A percentile compares a stretch with the other conserved stretches of the same genome.
Evolutionary conservation across 2,329 filamentous ascomycete species (phyloP).

Genomic region (Hypoxylon rubiginosum): DNA sequence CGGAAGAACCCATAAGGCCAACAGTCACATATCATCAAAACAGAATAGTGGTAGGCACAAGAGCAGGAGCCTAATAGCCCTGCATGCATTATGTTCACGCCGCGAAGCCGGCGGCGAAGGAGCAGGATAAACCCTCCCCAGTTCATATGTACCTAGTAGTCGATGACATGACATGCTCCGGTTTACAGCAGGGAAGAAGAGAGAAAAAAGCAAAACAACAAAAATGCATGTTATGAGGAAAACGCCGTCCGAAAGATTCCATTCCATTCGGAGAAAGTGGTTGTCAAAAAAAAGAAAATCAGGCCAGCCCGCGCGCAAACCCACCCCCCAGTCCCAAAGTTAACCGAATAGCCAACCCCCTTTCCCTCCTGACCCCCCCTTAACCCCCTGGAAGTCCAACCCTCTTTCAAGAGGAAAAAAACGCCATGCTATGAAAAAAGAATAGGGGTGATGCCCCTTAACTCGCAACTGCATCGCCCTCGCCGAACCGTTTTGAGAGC

Average conservation of each 20-base stretch:
- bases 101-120: constrained; percentile 19
- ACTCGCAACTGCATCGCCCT: constrained; percentile 21
- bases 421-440: constrained; percentile 35
- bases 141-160: constrained; percentile 30
- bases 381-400: constrained; percentile 11
- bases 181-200: constrained; percentile 5
- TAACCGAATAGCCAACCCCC: constrained; percentile 20
- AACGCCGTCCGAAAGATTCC: constrained; percentile 33
- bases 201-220: not conserved
- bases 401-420: constrained; percentile 32
- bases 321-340: constrained; percentile 9
- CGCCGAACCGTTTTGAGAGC: constrained; percentile 23
- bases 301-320: constrained; percentile 25
- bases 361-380: not conserved
- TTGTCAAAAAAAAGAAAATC: constrained; percentile 22
- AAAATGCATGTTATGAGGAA: constrained; percentile 29
- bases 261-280: constrained; percentile 32
- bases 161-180: constrained; percentile 30
- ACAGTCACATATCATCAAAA: not conserved
- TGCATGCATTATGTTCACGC: constrained; percentile 29
- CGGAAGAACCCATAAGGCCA: not conserved
- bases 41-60: constrained; percentile 1
- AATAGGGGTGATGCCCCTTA: constrained; percentile 24
- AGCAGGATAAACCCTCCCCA: constrained; percentile 9
- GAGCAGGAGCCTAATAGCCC: constrained; percentile 13